Conservation (phyloP, 2,329 filamentous ascomycete genomes). For the Coniochaeta hoffmannii region DNA sequence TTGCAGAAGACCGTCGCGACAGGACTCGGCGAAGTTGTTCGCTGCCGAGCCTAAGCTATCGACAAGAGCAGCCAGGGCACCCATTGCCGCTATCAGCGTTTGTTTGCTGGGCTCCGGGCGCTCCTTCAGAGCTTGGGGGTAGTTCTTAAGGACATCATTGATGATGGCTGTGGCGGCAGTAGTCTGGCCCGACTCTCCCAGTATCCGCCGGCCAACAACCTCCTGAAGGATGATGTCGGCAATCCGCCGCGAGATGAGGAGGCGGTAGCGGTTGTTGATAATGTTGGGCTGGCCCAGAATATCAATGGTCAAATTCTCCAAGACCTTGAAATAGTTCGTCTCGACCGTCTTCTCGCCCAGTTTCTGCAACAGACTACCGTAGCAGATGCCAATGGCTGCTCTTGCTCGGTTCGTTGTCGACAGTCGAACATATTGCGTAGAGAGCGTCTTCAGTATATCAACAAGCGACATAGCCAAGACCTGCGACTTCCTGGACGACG, state of each 20-base stretch:
- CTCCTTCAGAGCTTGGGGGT: slow-evolving; percentile 82
- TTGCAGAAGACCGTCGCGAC: slow-evolving; percentile 80
- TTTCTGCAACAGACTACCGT: slow-evolving; percentile 69
- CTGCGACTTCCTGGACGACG: slow-evolving; percentile 57
- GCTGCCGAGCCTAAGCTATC: slow-evolving; percentile 74
- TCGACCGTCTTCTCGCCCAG: slow-evolving; percentile 81
- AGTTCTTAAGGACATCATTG: slow-evolving; percentile 88
- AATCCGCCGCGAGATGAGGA: slow-evolving; percentile 77
- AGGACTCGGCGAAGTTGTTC: slow-evolving; percentile 70
- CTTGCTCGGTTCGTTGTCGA: slow-evolving; percentile 74
- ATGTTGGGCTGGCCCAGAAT: slow-evolving; percentile 70
- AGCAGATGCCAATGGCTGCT: slow-evolving; percentile 80
- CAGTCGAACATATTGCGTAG: slow-evolving; percentile 69
- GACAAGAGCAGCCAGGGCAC: slow-evolving; percentile 73
- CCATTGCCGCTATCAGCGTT: slow-evolving; percentile 69
- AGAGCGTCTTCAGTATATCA: slow-evolving; percentile 74
- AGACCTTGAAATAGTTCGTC: slow-evolving; percentile 71
- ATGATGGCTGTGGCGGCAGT: slow-evolving; percentile 74
- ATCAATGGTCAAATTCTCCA: slow-evolving; percentile 73
- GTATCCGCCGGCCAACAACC: slow-evolving; percentile 69
- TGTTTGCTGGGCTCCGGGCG: slow-evolving; percentile 84
- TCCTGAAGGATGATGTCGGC: slow-evolving; percentile 79
- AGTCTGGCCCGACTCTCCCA: slow-evolving; percentile 84
- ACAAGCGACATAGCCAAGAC: slow-evolving; percentile 66
- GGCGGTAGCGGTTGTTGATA: slow-evolving; percentile 76